phyloP scores from a whole-genome alignment of 208 protist genomes.

The Trypanosoma mega region DNA sequence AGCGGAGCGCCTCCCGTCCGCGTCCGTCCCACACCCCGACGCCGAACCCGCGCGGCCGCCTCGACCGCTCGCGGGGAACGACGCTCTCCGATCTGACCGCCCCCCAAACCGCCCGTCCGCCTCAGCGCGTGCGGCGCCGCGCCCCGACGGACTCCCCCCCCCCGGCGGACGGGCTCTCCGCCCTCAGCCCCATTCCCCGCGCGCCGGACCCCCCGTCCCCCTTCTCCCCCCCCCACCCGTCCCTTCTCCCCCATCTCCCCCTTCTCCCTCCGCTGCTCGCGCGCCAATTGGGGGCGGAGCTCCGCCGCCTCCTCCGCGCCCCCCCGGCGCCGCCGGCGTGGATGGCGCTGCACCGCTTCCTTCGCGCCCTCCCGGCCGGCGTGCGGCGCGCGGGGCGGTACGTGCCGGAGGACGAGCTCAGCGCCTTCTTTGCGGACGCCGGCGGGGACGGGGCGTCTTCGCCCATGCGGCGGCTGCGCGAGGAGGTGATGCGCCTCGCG shows the following conservation, averaged over 20 bases:
- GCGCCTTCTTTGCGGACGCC: neutral
- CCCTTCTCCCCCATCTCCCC: neutral
- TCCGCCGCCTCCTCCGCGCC: neutral
- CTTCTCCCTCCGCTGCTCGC: neutral
- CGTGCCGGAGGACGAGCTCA: neutral
- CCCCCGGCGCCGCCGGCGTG: neutral
- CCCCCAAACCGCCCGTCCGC: too few relatives aligned
- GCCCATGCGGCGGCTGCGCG: neutral
- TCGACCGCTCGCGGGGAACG: neutral
- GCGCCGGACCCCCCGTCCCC: too few relatives aligned
- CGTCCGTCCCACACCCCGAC: slow-evolving; percentile 18
- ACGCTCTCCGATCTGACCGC: too few relatives aligned
- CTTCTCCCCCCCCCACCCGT: too few relatives aligned
- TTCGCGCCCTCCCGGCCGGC: neutral
- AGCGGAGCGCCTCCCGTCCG: slow-evolving; percentile 7
- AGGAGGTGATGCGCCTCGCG: neutral
- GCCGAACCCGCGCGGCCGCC: neutral
- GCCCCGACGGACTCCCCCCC: too few relatives aligned
- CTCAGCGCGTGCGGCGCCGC: too few relatives aligned
- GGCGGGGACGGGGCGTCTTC: too few relatives aligned
- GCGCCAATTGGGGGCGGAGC: too few relatives aligned
- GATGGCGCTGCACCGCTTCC: neutral
- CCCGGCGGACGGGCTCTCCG: too few relatives aligned
- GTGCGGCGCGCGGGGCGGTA: neutral
- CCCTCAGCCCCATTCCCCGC: too few relatives aligned